Evolutionary conservation across 2,329 filamentous ascomycete species (phyloP).

Genomic region (Penicillium sp.): DNA sequence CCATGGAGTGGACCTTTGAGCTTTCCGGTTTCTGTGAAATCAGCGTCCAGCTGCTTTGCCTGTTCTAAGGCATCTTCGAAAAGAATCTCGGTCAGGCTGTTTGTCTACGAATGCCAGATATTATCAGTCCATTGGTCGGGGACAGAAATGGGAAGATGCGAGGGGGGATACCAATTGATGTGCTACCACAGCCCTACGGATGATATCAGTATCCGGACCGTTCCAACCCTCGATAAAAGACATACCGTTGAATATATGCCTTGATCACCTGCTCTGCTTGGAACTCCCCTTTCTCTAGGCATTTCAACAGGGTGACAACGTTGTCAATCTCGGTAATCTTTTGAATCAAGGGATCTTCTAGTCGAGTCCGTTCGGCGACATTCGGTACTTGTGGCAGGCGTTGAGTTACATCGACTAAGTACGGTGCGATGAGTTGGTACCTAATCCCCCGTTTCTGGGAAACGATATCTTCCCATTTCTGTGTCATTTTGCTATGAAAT

Average conservation of each 20-base stretch:
- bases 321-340: conserved; percentile 34
- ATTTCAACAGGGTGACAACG: conserved; percentile 21
- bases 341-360: conserved; percentile 24
- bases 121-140: neutral
- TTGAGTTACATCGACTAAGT: conserved; percentile 26
- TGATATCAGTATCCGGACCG: neutral
- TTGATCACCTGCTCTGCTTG: conserved; percentile 29
- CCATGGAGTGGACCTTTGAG: conserved; percentile 54
- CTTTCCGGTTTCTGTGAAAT: conserved; percentile 33
- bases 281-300: conserved; percentile 23
- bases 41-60: conserved; percentile 30
- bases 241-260: conserved; percentile 37
- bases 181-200: conserved; percentile 27
- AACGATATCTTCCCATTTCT: conserved; percentile 33
- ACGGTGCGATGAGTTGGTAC: conserved; percentile 29
- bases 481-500: conserved; percentile 16
- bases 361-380: conserved; percentile 24
- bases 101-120: conserved; percentile 28
- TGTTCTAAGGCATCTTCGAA: conserved; percentile 36
- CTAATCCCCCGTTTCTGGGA: conserved; percentile 27
- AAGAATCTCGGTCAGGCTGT: conserved; percentile 37
- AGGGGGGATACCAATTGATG: conserved; percentile 26
- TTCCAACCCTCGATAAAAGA: neutral
- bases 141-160: neutral
- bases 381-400: conserved; percentile 23